Evolutionary conservation across 352 stramenopile genomes (phyloP).

Genomic region (Pythium rishiriense): DNA sequence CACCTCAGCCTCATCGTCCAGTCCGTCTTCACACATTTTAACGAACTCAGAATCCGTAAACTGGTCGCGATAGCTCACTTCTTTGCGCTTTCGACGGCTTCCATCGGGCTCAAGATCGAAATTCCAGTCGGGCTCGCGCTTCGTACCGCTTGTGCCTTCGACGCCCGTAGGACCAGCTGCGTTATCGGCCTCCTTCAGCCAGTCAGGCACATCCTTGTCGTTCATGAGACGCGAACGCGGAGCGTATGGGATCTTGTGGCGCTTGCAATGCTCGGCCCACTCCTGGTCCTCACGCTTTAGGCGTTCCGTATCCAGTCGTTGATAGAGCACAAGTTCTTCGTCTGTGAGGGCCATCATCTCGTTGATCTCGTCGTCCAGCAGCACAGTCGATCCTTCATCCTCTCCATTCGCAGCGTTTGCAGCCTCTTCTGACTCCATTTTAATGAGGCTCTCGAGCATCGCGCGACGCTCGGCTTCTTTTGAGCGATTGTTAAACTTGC

Average conservation of each 20-base stretch:
- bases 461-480: conserved; percentile 85
- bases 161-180: background rate
- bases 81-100: conserved; percentile 72
- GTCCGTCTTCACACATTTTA: conserved; percentile 85
- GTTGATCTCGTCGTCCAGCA: conserved; percentile 87
- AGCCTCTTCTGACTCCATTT: conserved; percentile 89
- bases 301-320: conserved; percentile 68
- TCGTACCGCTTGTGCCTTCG: conserved; percentile 9
- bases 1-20: conserved; percentile 43
- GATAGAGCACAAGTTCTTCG: conserved; percentile 79
- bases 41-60: conserved; percentile 88
- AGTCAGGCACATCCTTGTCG: conserved; percentile 69
- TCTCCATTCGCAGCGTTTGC: conserved; percentile 58
- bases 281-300: conserved; percentile 59
- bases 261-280: conserved; percentile 71
- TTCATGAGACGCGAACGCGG: conserved; percentile 67
- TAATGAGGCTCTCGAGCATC: conserved; percentile 86
- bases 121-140: conserved; percentile 62
- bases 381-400: conserved; percentile 61
- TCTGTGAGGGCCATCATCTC: conserved; percentile 90
- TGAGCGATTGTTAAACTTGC: conserved; percentile 88
- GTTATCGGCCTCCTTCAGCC: conserved; percentile 71
- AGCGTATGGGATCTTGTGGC: conserved; percentile 40
- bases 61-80: conserved; percentile 86
- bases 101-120: conserved; percentile 54